These are phyloP conservation scores for Coemansia sp. DNA, from an alignment of 192 early-diverging fungal genomes.

Conservation along the genomic window DNA sequence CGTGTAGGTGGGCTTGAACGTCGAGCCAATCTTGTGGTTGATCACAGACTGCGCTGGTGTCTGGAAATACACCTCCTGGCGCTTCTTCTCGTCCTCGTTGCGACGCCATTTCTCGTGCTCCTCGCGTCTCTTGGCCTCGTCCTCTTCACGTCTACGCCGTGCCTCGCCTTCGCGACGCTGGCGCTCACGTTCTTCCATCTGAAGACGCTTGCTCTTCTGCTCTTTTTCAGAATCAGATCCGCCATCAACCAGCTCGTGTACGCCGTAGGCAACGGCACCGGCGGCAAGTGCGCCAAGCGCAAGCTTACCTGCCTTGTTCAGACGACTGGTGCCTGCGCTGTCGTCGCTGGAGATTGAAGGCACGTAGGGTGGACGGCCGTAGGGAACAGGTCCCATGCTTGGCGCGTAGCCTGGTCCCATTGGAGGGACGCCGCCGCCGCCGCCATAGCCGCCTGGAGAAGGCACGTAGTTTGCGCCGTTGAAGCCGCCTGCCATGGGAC, in stretches of 20 bases:
- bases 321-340: conserved; percentile 8
- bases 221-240: conserved; percentile 3
- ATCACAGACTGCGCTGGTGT: not conserved
- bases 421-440: not conserved
- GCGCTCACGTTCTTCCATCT: conserved; percentile 26
- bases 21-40: not conserved
- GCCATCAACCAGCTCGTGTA: conserved; percentile 34
- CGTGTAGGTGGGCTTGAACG: conserved; percentile 2
- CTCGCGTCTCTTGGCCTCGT: conserved; percentile 24
- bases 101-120: conserved; percentile 31
- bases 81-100: conserved; percentile 21
- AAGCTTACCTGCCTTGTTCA: conserved; percentile 30
- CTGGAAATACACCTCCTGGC: conserved; percentile 14
- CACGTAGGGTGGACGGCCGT: conserved; percentile 14
- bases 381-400: conserved; percentile 13
- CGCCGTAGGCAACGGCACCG: conserved; percentile 45
- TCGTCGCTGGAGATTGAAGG: conserved; percentile 9
- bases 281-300: conserved; percentile 41
- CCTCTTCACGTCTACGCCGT: conserved; percentile 30
- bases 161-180: conserved; percentile 33
- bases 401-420: conserved; percentile 11
- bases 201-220: conserved; percentile 8
- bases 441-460: not conserved
- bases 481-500: not conserved
- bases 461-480: conserved; percentile 1